Base-by-base conservation (phyloP, 805 yeast species). In the Komagataella ulmi region DNA sequence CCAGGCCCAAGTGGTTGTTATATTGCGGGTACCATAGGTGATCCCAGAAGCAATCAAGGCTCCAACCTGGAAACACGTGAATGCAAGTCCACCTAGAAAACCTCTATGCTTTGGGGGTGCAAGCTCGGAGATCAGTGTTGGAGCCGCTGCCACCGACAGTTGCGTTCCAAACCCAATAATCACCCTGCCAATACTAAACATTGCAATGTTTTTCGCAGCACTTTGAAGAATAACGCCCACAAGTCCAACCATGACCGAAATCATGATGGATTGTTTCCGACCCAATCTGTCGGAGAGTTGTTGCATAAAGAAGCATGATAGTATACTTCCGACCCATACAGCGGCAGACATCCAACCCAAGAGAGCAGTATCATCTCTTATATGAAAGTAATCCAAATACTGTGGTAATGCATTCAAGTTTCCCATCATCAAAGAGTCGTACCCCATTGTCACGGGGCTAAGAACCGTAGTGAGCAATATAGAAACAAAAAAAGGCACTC, bases 191-290 rank as follows among this genome's bases (percentile, higher is more conserved):
- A 64, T 59, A 50, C 66, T 54, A 55, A 70, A 69, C 66, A 69
- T 68, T 2, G 65, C 67, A 23, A 64, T 59, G 51, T 68, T 63
- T 51, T 57, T 61, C 23, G 75, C 66, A 3, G 69, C 65, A 18
- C 70, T 63, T 54, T 70, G 74, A 45, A 69, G 57, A 1, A 61
- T 63, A n/a, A 66, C 69, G 7, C 74, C 75, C 12, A 65, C 51
- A 18, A 60, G 50, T 10, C 63, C 54, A 45, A 64, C 46, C 24
- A 57, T 18, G 21, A 61, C 57, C 48, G 68, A 61, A 14, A 58
- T 24, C 6, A 58, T 48, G n/a, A 67, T 64, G 24, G 63, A 59
- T 3, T 59, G 60, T 50, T 53, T 61, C 48, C 72, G 57, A 14
- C 72, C 72, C 51, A 58, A 58, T 5, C 23, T 10, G 30, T 59